phyloP scores from a whole-genome alignment of 768 basidiomycete species.

The Hysterangium stoloniferum region DNA sequence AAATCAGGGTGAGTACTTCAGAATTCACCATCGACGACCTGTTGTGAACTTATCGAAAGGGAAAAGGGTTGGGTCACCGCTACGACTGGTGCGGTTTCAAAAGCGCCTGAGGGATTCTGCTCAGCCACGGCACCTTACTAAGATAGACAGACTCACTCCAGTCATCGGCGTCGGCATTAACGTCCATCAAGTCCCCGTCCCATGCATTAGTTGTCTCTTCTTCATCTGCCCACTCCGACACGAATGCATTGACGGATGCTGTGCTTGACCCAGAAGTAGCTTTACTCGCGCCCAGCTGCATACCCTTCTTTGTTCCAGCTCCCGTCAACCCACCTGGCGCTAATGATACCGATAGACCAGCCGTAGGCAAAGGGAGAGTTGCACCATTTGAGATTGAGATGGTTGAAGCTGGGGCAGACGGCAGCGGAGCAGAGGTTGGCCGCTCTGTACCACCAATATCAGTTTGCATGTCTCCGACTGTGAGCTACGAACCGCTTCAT shows the following conservation, averaged over 20 bases:
- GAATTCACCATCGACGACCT: too few species aligned
- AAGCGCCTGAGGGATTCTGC: constrained; percentile 65
- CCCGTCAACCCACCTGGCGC: constrained; percentile 12
- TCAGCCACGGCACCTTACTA: too few species aligned
- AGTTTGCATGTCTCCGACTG: constrained; percentile 63
- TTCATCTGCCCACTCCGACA: constrained; percentile 49
- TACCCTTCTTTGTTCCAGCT: constrained; percentile 41
- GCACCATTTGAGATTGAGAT: constrained; percentile 4
- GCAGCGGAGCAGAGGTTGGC: constrained; percentile 37
- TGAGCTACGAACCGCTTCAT: constrained; percentile 42
- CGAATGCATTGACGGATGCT: constrained; percentile 40
- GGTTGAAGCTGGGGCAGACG: constrained; percentile 17
- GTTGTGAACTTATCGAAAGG: too few species aligned
- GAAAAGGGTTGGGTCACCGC: neutral
- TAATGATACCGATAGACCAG: neutral
- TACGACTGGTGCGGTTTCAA: constrained; percentile 47
- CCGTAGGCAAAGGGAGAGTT: neutral
- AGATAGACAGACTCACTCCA: constrained; percentile 71
- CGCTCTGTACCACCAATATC: constrained; percentile 43
- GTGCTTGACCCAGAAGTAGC: constrained; percentile 27
- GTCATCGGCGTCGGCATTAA: constrained; percentile 87
- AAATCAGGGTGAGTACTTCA: too few species aligned
- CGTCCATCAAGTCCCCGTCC: constrained; percentile 87
- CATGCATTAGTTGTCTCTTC: constrained; percentile 39
- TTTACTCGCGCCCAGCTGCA: constrained; percentile 65